phyloP scores from a whole-genome alignment of 179 eudicot genomes.

The Silene noctiflora region DNA sequence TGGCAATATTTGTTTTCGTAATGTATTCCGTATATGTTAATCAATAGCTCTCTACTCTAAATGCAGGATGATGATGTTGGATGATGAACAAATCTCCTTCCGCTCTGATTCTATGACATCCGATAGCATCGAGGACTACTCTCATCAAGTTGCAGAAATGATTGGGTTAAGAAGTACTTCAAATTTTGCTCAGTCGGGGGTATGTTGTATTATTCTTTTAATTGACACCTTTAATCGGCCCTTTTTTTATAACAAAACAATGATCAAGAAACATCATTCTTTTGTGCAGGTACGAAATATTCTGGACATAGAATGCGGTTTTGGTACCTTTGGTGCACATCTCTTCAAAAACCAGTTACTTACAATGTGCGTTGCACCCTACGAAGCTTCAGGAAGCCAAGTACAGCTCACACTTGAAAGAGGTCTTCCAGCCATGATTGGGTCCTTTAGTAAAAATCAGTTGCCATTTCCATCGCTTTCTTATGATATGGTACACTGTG shows the following conservation, averaged over 20 bases:
- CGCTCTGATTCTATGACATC: constrained; percentile 76
- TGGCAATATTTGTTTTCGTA: not conserved
- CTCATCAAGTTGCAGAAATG: constrained; percentile 99
- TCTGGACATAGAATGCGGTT: constrained; percentile 96
- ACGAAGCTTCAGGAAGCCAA: constrained; percentile 98
- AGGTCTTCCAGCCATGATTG: constrained; percentile 98
- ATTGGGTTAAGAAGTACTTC: constrained; percentile 89
- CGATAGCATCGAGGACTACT: constrained; percentile 92
- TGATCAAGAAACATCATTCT: constrained; percentile 11
- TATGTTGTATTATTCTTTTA: constrained; percentile 23
- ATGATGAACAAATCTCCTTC: constrained; percentile 91
- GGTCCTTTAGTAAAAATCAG: constrained; percentile 65
- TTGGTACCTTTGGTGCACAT: constrained; percentile 98
- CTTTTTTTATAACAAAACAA: not conserved
- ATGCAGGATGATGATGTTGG: constrained; percentile 97
- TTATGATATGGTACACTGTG: constrained; percentile 97
- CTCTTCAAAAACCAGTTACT: constrained; percentile 69
- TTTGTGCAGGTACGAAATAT: constrained; percentile 76
- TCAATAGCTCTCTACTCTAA: constrained; percentile 15
- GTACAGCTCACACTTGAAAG: constrained; percentile 96
- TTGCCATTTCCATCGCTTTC: constrained; percentile 93
- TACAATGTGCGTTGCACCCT: constrained; percentile 93
- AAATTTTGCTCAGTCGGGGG: constrained; percentile 80
- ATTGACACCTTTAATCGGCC: not conserved
- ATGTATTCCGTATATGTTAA: not conserved